phyloP scores from a whole-genome alignment of 495 filamentous ascomycete genomes.

The Lentithecium fluviatile region DNA sequence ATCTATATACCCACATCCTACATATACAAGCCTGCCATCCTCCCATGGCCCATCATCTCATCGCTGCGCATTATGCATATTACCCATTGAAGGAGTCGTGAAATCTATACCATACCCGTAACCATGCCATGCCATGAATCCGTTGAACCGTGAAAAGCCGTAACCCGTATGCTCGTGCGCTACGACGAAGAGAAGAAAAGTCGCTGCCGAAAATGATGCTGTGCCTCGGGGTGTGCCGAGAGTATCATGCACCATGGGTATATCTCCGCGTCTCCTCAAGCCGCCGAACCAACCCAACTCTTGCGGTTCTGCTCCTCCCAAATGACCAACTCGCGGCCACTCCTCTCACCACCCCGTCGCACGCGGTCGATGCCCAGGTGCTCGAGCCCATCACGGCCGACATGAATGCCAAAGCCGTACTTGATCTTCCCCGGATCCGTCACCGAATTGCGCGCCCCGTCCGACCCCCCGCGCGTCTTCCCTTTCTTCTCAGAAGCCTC shows the following conservation, averaged over 20 bases:
- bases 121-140: conserved; percentile 1
- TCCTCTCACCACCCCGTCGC: conserved; percentile 45
- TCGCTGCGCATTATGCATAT: neutral
- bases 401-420: conserved; percentile 64
- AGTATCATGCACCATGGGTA: too few relatives aligned
- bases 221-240: too few relatives aligned
- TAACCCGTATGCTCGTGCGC: conserved; percentile 2
- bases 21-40: too few relatives aligned
- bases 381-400: conserved; percentile 61
- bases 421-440: conserved; percentile 39
- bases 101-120: neutral
- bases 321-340: conserved; percentile 39
- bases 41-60: neutral
- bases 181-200: neutral
- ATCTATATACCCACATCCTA: too few relatives aligned
- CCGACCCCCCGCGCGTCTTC: conserved; percentile 20
- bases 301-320: conserved; percentile 33
- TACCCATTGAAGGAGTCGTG: neutral
- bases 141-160: neutral
- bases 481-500: conserved; percentile 41
- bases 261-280: neutral
- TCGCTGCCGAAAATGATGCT: too few relatives aligned
- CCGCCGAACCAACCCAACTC: conserved; percentile 13
- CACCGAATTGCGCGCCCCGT: conserved; percentile 10
- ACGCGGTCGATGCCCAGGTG: conserved; percentile 66